These are phyloP conservation scores for Didymella arachidicola DNA, from an alignment of 2,329 filamentous ascomycete species.

Conservation along the genomic window DNA sequence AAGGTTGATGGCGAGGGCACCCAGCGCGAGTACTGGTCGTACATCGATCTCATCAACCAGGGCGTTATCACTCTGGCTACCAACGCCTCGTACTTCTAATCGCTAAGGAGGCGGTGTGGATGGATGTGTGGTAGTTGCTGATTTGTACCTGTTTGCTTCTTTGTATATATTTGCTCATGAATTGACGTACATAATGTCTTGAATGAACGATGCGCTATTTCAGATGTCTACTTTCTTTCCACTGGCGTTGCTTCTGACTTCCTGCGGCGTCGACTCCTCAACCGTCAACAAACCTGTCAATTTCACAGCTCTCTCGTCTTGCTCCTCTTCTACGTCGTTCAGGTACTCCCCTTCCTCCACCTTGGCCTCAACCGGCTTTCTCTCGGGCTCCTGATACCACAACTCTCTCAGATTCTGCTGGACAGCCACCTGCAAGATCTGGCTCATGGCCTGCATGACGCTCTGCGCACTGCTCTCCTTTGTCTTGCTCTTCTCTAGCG, in stretches of 20 bases:
- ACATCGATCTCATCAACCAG: constrained; percentile 17
- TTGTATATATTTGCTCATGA: background rate
- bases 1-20: constrained; percentile 21
- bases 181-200: background rate
- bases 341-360: background rate
- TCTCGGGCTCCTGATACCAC: constrained; percentile 26
- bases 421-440: constrained; percentile 23
- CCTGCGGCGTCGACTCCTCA: background rate
- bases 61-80: constrained; percentile 16
- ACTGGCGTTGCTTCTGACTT: background rate
- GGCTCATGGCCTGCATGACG: constrained; percentile 26
- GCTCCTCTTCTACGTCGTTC: background rate
- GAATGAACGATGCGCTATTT: background rate
- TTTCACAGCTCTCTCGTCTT: background rate
- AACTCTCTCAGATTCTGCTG: constrained; percentile 10
- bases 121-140: background rate
- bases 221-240: background rate
- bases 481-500: constrained; percentile 26
- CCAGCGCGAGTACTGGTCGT: constrained; percentile 22
- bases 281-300: background rate
- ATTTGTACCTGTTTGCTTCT: background rate
- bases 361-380: background rate
- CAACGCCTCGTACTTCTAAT: constrained; percentile 13
- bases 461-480: constrained; percentile 17
- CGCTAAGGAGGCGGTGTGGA: background rate